Evolutionary conservation across 1,139 yeast genomes (phyloP).

Genomic region (Lodderomyces margitis): DNA sequence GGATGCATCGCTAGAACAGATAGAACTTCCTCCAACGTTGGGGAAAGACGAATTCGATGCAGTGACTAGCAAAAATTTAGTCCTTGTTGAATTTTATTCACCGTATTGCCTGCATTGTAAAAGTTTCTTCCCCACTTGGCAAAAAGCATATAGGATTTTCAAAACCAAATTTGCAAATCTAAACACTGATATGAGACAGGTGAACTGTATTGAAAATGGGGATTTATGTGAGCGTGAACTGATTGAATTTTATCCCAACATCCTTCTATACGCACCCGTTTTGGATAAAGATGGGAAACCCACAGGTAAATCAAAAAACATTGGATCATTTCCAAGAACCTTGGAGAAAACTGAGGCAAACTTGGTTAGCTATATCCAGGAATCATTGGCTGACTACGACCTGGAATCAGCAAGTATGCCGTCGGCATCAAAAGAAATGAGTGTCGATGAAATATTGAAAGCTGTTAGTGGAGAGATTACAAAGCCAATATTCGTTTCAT

Average conservation of each 20-base stretch:
- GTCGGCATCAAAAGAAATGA: conserved; percentile 34
- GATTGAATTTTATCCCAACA: conserved; percentile 54
- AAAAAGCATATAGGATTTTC: conserved; percentile 48
- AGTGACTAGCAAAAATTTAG: conserved; percentile 43
- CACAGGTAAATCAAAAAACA: conserved; percentile 34
- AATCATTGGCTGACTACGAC: conserved; percentile 47
- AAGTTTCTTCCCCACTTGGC: conserved; percentile 64
- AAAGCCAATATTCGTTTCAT: conserved; percentile 55
- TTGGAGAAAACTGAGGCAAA: conserved; percentile 47
- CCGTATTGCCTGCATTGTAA: conserved; percentile 75
- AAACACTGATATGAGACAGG: conserved; percentile 60
- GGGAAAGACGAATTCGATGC: conserved; percentile 41
- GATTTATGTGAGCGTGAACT: conserved; percentile 66
- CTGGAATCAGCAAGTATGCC: conserved; percentile 36
- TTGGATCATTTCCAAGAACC: conserved; percentile 46
- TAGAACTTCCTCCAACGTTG: conserved; percentile 26
- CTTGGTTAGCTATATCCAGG: conserved; percentile 51
- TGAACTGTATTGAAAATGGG: conserved; percentile 69
- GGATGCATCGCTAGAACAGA: not conserved
- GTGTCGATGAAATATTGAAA: conserved; percentile 34
- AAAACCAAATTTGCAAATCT: conserved; percentile 34
- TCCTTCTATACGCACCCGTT: conserved; percentile 60
- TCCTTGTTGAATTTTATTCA: conserved; percentile 64
- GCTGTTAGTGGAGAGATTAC: conserved; percentile 47
- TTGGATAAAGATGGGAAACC: conserved; percentile 25